Conservation (phyloP, 2,329 filamentous ascomycete genomes). For the Colletotrichum orbiculare region DNA sequence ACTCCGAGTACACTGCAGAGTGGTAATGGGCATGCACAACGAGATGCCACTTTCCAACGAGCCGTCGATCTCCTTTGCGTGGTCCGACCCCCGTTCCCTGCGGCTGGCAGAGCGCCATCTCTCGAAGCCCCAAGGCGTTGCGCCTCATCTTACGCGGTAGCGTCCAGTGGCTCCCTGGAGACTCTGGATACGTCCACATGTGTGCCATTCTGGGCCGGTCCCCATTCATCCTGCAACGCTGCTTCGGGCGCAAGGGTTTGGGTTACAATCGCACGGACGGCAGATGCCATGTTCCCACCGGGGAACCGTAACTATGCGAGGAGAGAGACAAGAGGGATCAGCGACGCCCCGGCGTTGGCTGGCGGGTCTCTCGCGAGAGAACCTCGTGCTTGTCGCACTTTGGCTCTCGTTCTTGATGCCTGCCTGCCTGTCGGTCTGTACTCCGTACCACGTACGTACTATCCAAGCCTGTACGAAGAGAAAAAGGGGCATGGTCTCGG, state of each 20-base stretch:
- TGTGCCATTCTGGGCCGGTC: too few species aligned
- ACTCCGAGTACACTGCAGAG: too few species aligned
- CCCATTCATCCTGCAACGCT: not conserved
- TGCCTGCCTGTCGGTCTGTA: not conserved
- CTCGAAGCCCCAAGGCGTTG: too few species aligned
- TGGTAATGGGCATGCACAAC: too few species aligned
- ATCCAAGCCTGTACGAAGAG: not conserved
- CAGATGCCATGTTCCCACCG: not conserved
- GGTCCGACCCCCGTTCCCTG: too few species aligned
- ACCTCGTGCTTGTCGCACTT: conserved; percentile 13
- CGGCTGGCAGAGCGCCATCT: too few species aligned
- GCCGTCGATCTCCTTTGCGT: too few species aligned
- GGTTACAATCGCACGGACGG: conserved; percentile 33
- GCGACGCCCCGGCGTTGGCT: not conserved
- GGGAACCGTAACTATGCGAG: not conserved
- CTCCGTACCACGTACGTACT: not conserved
- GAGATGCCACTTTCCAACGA: too few species aligned
- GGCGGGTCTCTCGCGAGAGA: not conserved
- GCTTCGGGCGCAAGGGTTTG: not conserved
- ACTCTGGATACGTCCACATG: too few species aligned
- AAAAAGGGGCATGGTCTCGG: conserved; percentile 24
- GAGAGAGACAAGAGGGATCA: conserved; percentile 8
- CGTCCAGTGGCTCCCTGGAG: too few species aligned
- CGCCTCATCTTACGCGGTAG: too few species aligned
- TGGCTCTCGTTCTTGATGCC: not conserved